Evolutionary conservation across 108 stramenopile genomes (phyloP), one percentile per base, ranked within the genome.

Genomic region (Cyclotella choctawhatcheeana): DNA sequence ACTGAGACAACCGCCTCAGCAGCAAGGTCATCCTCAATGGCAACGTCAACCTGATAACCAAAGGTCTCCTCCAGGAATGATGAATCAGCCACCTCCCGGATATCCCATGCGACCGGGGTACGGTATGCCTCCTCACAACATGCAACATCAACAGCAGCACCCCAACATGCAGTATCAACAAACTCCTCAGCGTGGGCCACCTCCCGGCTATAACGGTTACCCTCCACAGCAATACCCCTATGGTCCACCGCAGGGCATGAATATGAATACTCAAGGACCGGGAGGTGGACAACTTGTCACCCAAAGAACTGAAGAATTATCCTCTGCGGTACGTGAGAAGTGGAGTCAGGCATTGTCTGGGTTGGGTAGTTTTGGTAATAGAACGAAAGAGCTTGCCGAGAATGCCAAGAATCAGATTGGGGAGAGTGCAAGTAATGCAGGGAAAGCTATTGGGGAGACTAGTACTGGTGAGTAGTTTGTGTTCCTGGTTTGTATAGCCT

Each of bases 311-410:
- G 78, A 68, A 37, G 78, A 79, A 44, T 22, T 79, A 18, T 63
- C 67, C 24, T 37, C 65, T 25, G 71, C 67, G 32, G 78, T 79
- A 5, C 58, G 59, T n/a, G 78, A 77, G 29, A 77, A 81, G 58
- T 77, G 76, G 76, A 71, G 76, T 20, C 76, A 77, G 55, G 81
- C 81, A 47, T 43, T 77, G 43, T 44, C 53, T 14, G 76, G 81
- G 16, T 62, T 81, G 54, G 71, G 69, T 43, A 8, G 33, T 13
- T 77, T 81, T 60, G 81, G 81, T 20, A 77, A 61, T 61, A 50
- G 76, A 5, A 81, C 81, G 6, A 81, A 81, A 48, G 81, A 64
- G 32, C 59, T 81, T 50, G 81, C 76, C n/a, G 81, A 52, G 64
- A 73, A 13, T 44, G 76, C 81, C 10, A 77, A 56, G 54, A 73